These are phyloP conservation scores for Ceratopteris richardii DNA, from an alignment of 75 land plant genomes.

Conservation along the genomic window DNA sequence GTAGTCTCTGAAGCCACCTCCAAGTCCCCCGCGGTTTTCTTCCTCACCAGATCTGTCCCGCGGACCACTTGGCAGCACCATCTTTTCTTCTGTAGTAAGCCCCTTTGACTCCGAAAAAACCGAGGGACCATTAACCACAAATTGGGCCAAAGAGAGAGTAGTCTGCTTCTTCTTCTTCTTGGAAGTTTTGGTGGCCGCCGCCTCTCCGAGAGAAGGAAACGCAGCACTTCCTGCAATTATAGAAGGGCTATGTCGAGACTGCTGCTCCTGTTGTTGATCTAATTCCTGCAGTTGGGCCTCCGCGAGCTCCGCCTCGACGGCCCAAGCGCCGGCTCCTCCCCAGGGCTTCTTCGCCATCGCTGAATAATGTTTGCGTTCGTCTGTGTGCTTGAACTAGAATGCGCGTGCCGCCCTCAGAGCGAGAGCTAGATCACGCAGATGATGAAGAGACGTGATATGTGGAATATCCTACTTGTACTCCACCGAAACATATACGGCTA, in stretches of 20 bases:
- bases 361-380: not conserved
- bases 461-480: too few relatives aligned
- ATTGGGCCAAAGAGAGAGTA: slow-evolving; percentile 46
- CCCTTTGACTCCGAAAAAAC: slow-evolving; percentile 21
- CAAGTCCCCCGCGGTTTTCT: slow-evolving; percentile 39
- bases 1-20: slow-evolving; percentile 59
- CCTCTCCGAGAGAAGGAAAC: slow-evolving; percentile 66
- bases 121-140: slow-evolving; percentile 18
- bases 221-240: slow-evolving; percentile 15
- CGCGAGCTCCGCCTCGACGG: slow-evolving; percentile 62
- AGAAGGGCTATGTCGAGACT: not conserved
- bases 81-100: slow-evolving; percentile 49
- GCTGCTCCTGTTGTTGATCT: too few relatives aligned
- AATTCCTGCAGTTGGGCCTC: slow-evolving; percentile 25
- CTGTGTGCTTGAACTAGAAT: too few relatives aligned
- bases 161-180: slow-evolving; percentile 70
- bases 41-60: slow-evolving; percentile 74
- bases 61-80: slow-evolving; percentile 76
- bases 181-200: slow-evolving; percentile 29
- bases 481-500: too few relatives aligned
- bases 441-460: too few relatives aligned
- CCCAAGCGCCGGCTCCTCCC: slow-evolving; percentile 83
- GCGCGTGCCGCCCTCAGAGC: too few relatives aligned
- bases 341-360: slow-evolving; percentile 33
- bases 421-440: too few relatives aligned